These are phyloP conservation scores for Suillus fuscotomentosus DNA, from an alignment of 768 basidiomycete species.

Conservation along the genomic window DNA sequence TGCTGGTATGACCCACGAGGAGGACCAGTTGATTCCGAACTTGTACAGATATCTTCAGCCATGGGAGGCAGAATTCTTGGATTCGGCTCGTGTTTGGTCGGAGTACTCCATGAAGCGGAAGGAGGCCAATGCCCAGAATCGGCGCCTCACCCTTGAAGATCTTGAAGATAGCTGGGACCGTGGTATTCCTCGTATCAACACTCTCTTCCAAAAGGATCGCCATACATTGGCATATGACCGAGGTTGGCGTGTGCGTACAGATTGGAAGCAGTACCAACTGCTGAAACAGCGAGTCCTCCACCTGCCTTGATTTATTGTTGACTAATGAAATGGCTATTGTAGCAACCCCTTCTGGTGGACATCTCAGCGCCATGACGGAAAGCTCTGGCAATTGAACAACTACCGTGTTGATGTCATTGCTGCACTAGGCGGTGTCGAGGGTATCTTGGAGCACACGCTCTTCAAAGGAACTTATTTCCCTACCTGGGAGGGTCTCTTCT, in stretches of 20 bases:
- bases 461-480: slow-evolving; percentile 99
- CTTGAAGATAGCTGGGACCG: slow-evolving; percentile 99
- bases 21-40: slow-evolving; percentile 95
- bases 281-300: slow-evolving; percentile 70
- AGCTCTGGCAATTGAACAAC: slow-evolving; percentile 96
- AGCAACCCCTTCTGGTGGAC: slow-evolving; percentile 99
- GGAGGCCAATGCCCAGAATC: slow-evolving; percentile 98
- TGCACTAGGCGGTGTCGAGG: slow-evolving; percentile 95
- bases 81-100: slow-evolving; percentile 98
- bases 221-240: slow-evolving; percentile 99
- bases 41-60: slow-evolving; percentile 95
- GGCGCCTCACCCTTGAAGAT: slow-evolving; percentile 94
- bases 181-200: slow-evolving; percentile 98
- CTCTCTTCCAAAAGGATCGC: slow-evolving; percentile 97
- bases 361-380: slow-evolving; percentile 93
- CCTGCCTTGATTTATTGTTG: slow-evolving; percentile 11
- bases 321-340: neutral
- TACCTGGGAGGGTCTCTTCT: slow-evolving; percentile 98
- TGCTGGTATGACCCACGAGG: slow-evolving; percentile 96
- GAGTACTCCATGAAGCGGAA: slow-evolving; percentile 99
- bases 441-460: slow-evolving; percentile 93
- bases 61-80: slow-evolving; percentile 97
- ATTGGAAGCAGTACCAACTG: slow-evolving; percentile 97
- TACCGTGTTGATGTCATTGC: slow-evolving; percentile 99
- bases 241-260: slow-evolving; percentile 96